phyloP scores from a whole-genome alignment of 2,329 filamentous ascomycete genomes.

The Emydomyces testavorans region DNA sequence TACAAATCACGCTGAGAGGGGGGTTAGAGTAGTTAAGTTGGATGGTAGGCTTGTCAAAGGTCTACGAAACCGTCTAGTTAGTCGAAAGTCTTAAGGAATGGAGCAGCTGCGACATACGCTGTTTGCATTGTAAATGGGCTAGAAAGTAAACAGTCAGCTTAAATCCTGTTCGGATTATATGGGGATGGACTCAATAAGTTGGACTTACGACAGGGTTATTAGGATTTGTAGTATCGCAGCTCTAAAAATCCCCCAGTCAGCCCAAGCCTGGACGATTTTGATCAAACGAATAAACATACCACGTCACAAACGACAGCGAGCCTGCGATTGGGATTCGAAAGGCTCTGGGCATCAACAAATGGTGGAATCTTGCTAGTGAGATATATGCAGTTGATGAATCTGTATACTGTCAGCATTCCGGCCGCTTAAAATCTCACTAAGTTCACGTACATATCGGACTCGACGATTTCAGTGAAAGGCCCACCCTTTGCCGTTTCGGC shows the following conservation, averaged over 20 bases:
- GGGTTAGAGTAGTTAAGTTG: constrained; percentile 51
- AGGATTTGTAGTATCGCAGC: constrained; percentile 35
- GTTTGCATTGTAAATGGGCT: constrained; percentile 68
- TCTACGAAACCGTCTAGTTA: constrained; percentile 27
- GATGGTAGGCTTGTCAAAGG: constrained; percentile 79
- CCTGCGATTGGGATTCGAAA: constrained; percentile 57
- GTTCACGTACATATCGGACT: constrained; percentile 41
- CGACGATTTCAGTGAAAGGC: constrained; percentile 66
- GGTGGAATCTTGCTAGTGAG: constrained; percentile 65
- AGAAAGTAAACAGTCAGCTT: constrained; percentile 5
- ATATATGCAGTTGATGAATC: constrained; percentile 86
- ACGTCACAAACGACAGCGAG: constrained; percentile 75
- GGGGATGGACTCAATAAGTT: no score
- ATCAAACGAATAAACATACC: no score
- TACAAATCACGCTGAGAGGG: constrained; percentile 63
- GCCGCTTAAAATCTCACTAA: neutral
- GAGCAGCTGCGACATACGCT: constrained; percentile 37
- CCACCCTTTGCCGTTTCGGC: constrained; percentile 65
- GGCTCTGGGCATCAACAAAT: constrained; percentile 62
- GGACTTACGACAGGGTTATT: constrained; percentile 34
- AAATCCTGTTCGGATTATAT: neutral
- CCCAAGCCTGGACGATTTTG: no score
- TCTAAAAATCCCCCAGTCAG: constrained; percentile 8
- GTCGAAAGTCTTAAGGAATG: neutral
- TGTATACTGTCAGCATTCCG: constrained; percentile 36